Conservation (phyloP, 208 protist genomes). For the Acanthamoeba castellanii region DNA sequence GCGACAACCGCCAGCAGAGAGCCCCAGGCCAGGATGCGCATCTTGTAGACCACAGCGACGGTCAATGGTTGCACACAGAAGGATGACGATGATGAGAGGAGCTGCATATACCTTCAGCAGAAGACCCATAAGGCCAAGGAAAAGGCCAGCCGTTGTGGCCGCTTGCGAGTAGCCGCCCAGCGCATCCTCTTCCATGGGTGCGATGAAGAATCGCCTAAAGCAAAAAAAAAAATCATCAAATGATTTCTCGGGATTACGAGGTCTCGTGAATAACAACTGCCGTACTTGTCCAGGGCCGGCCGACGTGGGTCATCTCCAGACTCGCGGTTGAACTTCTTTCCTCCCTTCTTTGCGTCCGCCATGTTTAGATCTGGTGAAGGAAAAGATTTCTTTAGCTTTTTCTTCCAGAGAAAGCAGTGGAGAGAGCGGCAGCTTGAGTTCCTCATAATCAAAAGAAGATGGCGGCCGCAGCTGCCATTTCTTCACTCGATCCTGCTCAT, state of each 20-base stretch:
- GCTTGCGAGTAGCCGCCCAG: slow-evolving; percentile 19
- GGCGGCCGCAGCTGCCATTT: no score
- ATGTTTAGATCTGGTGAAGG: neutral
- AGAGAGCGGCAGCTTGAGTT: neutral
- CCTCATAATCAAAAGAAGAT: neutral
- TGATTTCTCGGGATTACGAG: neutral
- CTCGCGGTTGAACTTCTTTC: slow-evolving; percentile 2
- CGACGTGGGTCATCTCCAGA: neutral
- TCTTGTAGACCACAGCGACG: neutral
- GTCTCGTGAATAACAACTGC: neutral
- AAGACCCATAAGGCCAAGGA: slow-evolving; percentile 1
- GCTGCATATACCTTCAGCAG: neutral
- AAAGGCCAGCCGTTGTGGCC: neutral
- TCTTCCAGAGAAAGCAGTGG: neutral
- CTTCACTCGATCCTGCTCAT: neutral
- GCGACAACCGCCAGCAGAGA: neutral
- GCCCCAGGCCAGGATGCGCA: slow-evolving; percentile 11
- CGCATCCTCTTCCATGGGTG: neutral
- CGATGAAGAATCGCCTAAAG: slow-evolving; percentile 16
- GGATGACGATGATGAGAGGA: no score
- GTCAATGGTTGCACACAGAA: neutral
- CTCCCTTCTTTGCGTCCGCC: neutral
- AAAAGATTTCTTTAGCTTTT: neutral
- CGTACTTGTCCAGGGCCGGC: neutral
- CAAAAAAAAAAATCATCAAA: neutral